Conservation (phyloP, 768 basidiomycete species). For the Pleurotus pulmonarius region DNA sequence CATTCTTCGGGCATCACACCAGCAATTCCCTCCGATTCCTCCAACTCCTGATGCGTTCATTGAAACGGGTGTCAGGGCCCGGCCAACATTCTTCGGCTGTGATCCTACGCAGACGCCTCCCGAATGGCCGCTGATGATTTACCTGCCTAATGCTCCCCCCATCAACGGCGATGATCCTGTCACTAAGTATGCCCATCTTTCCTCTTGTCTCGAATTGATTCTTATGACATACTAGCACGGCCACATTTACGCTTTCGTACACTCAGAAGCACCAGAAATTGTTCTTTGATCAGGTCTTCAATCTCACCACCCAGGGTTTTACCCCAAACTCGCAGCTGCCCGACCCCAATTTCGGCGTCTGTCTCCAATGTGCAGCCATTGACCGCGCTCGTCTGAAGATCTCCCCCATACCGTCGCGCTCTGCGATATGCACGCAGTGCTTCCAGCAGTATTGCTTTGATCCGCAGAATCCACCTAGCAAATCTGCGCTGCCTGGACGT, state of each 20-base stretch:
- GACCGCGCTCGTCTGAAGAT: slow-evolving; percentile 47
- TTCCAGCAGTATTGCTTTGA: slow-evolving; percentile 55
- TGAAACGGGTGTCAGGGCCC: slow-evolving; percentile 55
- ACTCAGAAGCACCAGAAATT: slow-evolving; percentile 45
- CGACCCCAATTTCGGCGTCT: slow-evolving; percentile 62
- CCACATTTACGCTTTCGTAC: slow-evolving; percentile 61
- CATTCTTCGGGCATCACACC: slow-evolving; percentile 46
- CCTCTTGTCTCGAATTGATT: background rate
- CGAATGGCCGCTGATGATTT: slow-evolving; percentile 67
- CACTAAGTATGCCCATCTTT: slow-evolving; percentile 47
- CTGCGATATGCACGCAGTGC: slow-evolving; percentile 38
- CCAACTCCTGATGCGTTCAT: slow-evolving; percentile 47
- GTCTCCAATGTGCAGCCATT: slow-evolving; percentile 63
- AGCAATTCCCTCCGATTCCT: slow-evolving; percentile 64
- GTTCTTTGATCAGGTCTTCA: slow-evolving; percentile 60
- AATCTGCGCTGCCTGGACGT: slow-evolving; percentile 30
- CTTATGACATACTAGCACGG: slow-evolving; percentile 35
- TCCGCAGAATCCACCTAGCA: slow-evolving; percentile 39
- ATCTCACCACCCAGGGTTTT: slow-evolving; percentile 57
- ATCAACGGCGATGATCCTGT: slow-evolving; percentile 56
- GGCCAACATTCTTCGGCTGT: slow-evolving; percentile 82
- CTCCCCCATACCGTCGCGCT: slow-evolving; percentile 30
- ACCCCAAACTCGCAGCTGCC: slow-evolving; percentile 51
- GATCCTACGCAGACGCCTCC: slow-evolving; percentile 43
- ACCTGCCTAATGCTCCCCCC: slow-evolving; percentile 77